Conservation (phyloP, 306 rosid genomes). For the Vigna trinervia region DNA sequence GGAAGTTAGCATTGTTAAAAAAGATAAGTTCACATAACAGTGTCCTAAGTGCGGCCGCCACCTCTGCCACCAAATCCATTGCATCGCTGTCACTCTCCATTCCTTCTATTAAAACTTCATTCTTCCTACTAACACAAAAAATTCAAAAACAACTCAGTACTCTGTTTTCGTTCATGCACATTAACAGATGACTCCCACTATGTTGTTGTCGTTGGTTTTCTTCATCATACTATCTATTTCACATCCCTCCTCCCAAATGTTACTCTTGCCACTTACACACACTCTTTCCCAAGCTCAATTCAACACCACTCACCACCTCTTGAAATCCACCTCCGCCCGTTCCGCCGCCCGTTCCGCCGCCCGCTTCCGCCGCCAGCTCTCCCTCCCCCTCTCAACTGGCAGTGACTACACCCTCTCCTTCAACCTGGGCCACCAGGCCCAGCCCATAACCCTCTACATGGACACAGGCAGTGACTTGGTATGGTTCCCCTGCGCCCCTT, state of each 20-base stretch:
- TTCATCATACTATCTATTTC: slow-evolving; percentile 42
- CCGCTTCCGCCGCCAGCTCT: slow-evolving; percentile 75
- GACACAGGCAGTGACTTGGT: slow-evolving; percentile 93
- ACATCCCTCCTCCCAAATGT: slow-evolving; percentile 39
- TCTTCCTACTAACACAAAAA: not conserved
- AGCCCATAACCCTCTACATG: slow-evolving; percentile 76
- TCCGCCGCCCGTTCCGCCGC: slow-evolving; percentile 66
- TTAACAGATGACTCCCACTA: slow-evolving; percentile 54
- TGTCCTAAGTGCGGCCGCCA: not conserved
- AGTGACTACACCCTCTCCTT: slow-evolving; percentile 83
- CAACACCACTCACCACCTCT: slow-evolving; percentile 72
- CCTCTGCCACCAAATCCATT: not conserved
- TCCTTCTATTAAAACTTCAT: not conserved
- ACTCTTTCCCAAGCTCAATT: slow-evolving; percentile 62
- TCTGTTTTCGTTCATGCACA: not conserved
- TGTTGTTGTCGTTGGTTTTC: slow-evolving; percentile 48
- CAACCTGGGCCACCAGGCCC: slow-evolving; percentile 54
- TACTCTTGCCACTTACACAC: slow-evolving; percentile 68
- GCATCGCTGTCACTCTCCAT: not conserved
- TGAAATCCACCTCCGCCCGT: slow-evolving; percentile 63
- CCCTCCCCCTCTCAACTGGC: slow-evolving; percentile 82
- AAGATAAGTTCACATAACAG: not conserved
- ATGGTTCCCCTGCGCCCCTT: slow-evolving; percentile 91
- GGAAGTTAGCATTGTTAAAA: not conserved
- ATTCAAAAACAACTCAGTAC: not conserved